Evolutionary conservation across 306 rosid genomes (phyloP).

Genomic region (Rosa persica): DNA sequence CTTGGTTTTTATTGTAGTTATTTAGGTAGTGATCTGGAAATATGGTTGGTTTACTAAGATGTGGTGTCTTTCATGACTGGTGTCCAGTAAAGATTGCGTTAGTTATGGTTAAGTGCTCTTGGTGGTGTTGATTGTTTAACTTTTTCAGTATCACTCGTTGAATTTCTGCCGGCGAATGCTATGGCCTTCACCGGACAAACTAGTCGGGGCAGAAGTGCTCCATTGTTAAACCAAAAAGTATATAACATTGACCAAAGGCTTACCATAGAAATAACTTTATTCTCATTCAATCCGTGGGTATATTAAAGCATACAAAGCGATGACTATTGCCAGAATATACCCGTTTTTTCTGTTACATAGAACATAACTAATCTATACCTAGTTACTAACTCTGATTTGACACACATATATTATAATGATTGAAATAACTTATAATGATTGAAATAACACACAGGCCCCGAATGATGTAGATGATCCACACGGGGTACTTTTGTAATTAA

Average conservation of each 20-base stretch:
- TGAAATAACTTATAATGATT: neutral
- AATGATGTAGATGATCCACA: neutral
- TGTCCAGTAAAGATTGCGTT: neutral
- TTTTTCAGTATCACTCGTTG: neutral
- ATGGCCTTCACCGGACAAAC: neutral
- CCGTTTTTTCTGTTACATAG: neutral
- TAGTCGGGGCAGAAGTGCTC: neutral
- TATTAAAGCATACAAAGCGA: neutral
- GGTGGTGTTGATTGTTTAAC: neutral
- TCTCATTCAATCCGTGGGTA: neutral
- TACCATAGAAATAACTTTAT: neutral
- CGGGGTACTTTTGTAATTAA: neutral
- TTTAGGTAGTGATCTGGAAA: slow-evolving; percentile 30
- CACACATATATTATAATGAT: neutral
- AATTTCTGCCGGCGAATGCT: neutral
- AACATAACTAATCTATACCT: neutral
- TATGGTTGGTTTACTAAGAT: slow-evolving; percentile 11
- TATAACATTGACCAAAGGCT: neutral
- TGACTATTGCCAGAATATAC: neutral
- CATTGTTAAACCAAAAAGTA: neutral
- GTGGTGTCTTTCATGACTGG: slow-evolving; percentile 8
- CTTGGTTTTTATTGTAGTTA: slow-evolving; percentile 25
- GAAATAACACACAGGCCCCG: neutral
- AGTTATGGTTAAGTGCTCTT: neutral
- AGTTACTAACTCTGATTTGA: neutral